Evolutionary conservation across 352 stramenopile genomes (phyloP).

Genomic region (Phytophthora sp.): DNA sequence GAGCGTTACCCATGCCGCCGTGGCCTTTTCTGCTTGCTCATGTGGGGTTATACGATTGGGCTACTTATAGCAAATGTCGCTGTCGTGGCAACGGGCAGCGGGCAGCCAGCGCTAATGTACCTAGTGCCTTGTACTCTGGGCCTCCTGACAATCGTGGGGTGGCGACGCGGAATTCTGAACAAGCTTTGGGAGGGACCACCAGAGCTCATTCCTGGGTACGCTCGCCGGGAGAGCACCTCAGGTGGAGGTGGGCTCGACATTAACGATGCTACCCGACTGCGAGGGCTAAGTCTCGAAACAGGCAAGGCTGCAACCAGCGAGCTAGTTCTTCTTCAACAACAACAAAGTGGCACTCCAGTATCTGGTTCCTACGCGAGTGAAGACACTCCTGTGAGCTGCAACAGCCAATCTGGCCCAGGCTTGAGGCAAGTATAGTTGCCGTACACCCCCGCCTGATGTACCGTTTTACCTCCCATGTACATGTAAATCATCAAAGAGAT

Average conservation of each 20-base stretch:
- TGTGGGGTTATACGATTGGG: conserved; percentile 94
- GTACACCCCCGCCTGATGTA: conserved; percentile 11
- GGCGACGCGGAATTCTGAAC: conserved; percentile 82
- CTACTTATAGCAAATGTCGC: conserved; percentile 94
- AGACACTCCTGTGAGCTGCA: conserved; percentile 26
- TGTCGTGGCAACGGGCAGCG: conserved; percentile 92
- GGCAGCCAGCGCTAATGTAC: conserved; percentile 97
- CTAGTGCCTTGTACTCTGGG: conserved; percentile 94
- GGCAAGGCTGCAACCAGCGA: conserved; percentile 38
- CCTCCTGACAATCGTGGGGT: conserved; percentile 73
- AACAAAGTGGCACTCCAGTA: conserved; percentile 44
- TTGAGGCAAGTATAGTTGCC: conserved; percentile 25
- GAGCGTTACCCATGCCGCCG: conserved; percentile 42
- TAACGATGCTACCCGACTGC: conserved; percentile 32
- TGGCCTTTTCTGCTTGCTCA: conserved; percentile 80
- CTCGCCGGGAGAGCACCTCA: conserved; percentile 31
- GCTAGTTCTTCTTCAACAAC: conserved; percentile 46
- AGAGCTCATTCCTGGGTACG: conserved; percentile 49
- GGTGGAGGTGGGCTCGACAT: conserved; percentile 37
- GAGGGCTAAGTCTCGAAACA: conserved; percentile 34
- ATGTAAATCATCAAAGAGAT: conserved; percentile 24
- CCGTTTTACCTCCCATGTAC: conserved; percentile 16
- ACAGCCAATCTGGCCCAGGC: conserved; percentile 9
- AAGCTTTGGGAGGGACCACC: conserved; percentile 92
- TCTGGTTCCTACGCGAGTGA: conserved; percentile 56